A percentile compares a stretch with the other conserved stretches of the same genome.
Conservation (phyloP, 768 basidiomycete species). For the Boletus rubescentipes region DNA sequence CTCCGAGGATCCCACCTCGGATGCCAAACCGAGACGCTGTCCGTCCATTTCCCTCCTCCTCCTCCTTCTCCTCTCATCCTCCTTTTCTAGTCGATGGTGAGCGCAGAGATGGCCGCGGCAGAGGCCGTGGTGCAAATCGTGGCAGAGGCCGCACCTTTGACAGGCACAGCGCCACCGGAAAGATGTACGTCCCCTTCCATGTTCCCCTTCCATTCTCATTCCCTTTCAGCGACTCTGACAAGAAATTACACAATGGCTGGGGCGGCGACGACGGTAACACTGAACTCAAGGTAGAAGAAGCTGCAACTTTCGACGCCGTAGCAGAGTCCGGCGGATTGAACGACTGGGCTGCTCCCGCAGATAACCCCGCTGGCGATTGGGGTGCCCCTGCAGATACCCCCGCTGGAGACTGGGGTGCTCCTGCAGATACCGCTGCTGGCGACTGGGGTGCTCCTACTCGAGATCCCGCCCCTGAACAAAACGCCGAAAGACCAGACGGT, state of each 20-base stretch:
- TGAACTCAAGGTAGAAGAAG: conserved; percentile 80
- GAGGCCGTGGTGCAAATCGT: conserved; percentile 46
- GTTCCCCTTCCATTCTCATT: conserved; percentile 8
- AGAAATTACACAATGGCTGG: conserved; percentile 94
- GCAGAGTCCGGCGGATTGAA: conserved; percentile 41
- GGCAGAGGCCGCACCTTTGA: conserved; percentile 77
- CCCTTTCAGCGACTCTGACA: conserved; percentile 78
- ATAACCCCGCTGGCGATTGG: conserved; percentile 39
- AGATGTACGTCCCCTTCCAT: conserved; percentile 55
- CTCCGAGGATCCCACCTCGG: conserved; percentile 38
- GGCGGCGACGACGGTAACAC: conserved; percentile 86
- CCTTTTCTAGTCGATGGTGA: conserved; percentile 40
- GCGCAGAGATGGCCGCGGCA: conserved; percentile 44
- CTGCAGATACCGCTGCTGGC: conserved; percentile 30
- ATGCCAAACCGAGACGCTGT: conserved; percentile 35
- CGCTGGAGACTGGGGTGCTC: conserved; percentile 37
- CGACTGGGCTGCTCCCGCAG: conserved; percentile 36
- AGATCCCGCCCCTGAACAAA: conserved; percentile 29
- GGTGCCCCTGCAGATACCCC: conserved; percentile 27
- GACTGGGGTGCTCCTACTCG: conserved; percentile 39
- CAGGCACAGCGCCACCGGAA: conserved; percentile 84
- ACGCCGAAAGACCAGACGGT: conserved; percentile 39
- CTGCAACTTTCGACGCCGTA: conserved; percentile 68
- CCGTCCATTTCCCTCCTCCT: conserved; percentile 11
- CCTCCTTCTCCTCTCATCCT: conserved; percentile 1